These are phyloP conservation scores for Fusarium fujikuroi DNA, from an alignment of 2,329 filamentous ascomycete genomes.

Conservation along the genomic window DNA sequence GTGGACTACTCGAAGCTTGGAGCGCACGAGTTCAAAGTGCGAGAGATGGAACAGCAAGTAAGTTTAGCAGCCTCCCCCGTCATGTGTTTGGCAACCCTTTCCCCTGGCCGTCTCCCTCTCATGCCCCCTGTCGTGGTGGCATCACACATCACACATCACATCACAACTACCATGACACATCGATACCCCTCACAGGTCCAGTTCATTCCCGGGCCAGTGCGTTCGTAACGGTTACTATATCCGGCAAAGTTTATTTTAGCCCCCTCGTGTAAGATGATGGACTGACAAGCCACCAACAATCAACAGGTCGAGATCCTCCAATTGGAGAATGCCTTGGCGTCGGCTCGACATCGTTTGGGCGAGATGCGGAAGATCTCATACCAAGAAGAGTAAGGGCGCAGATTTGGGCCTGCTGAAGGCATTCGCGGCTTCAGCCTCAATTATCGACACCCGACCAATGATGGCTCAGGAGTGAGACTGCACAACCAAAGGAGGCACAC, in stretches of 20 bases:
- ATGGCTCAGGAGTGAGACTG: not conserved
- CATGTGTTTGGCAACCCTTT: conserved; percentile 25
- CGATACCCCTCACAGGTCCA: conserved; percentile 2
- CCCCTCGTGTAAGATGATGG: conserved; percentile 9
- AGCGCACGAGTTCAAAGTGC: conserved; percentile 96
- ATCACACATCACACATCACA: conserved; percentile 13
- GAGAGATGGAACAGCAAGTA: conserved; percentile 99
- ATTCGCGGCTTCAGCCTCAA: conserved; percentile 17
- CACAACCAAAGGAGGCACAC: not conserved
- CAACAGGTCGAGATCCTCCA: conserved; percentile 93
- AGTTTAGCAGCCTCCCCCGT: conserved; percentile 35
- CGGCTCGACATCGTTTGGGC: conserved; percentile 84
- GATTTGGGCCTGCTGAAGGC: not conserved
- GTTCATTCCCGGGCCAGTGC: conserved; percentile 20
- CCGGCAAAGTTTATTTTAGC: conserved; percentile 20
- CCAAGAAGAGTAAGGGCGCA: conserved; percentile 71
- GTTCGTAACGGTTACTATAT: conserved; percentile 37
- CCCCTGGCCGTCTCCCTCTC: not conserved
- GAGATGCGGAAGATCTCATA: conserved; percentile 99
- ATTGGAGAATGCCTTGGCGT: conserved; percentile 84
- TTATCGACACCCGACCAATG: not conserved
- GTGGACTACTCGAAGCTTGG: conserved; percentile 91
- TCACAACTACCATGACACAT: not conserved
- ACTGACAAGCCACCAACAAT: conserved; percentile 53
- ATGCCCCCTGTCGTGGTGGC: not conserved